Percentiles rank a stretch among this genome's conserved stretches.
Evolutionary conservation across 257 asterid species (phyloP).

Genomic region (Rehmannia glutinosa): DNA sequence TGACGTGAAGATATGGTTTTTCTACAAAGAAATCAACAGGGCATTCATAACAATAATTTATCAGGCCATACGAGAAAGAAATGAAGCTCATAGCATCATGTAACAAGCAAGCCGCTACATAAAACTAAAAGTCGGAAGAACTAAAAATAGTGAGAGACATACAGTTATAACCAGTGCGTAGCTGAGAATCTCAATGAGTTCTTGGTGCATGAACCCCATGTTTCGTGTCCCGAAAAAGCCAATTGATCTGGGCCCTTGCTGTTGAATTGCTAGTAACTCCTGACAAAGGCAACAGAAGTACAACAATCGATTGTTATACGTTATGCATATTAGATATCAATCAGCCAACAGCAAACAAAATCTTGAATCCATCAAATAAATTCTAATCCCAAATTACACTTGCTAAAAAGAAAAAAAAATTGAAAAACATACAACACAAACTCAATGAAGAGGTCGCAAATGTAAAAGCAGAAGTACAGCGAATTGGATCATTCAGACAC

Average conservation of each 20-base stretch:
- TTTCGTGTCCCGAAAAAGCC: slow-evolving; percentile 98
- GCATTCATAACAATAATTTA: background rate
- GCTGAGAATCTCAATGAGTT: slow-evolving; percentile 97
- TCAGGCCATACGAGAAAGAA: background rate
- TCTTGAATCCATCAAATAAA: too few relatives aligned
- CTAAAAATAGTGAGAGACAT: slow-evolving; percentile 3
- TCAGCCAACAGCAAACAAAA: too few relatives aligned
- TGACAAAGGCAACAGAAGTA: slow-evolving; percentile 24
- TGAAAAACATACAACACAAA: too few relatives aligned
- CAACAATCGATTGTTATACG: too few relatives aligned
- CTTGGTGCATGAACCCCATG: slow-evolving; percentile 99
- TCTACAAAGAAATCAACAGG: slow-evolving; percentile 39
- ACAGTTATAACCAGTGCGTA: slow-evolving; percentile 97
- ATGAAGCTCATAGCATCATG: background rate
- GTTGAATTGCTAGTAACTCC: slow-evolving; percentile 98
- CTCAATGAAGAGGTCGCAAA: too few relatives aligned
- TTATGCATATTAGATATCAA: too few relatives aligned
- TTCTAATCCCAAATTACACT: too few relatives aligned
- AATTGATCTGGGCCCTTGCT: slow-evolving; percentile 91
- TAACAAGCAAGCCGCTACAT: background rate
- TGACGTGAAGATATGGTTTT: slow-evolving; percentile 92
- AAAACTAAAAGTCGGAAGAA: background rate
- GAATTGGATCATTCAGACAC: too few relatives aligned
- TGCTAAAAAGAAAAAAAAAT: too few relatives aligned
- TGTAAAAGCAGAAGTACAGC: too few relatives aligned